Conservation (phyloP, 1,139 yeast species). For the Saccharomyces hybrid region DNA sequence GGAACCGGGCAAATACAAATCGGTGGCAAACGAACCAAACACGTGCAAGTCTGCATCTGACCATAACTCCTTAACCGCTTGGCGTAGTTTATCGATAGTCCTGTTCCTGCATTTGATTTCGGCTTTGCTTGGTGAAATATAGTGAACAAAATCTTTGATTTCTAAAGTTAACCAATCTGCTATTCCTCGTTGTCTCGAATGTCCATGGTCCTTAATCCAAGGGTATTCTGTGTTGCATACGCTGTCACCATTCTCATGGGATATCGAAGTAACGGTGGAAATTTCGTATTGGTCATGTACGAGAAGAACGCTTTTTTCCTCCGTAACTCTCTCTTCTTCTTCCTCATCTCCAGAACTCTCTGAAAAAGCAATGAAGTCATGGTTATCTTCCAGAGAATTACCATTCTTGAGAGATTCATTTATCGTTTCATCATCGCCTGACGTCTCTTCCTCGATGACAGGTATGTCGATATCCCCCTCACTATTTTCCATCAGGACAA, state of each 20-base stretch:
- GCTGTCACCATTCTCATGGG: conserved; percentile 4
- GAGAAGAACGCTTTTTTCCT: conserved; percentile 9
- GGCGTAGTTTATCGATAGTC: conserved; percentile 55
- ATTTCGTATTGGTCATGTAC: neutral
- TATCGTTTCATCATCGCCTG: conserved; percentile 4
- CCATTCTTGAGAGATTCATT: conserved; percentile 13
- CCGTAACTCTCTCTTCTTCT: conserved; percentile 16
- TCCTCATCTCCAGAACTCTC: conserved; percentile 25
- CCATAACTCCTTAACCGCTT: conserved; percentile 60
- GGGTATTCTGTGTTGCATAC: conserved; percentile 47
- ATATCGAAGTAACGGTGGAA: neutral
- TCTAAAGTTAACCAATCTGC: conserved; percentile 87
- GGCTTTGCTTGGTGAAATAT: conserved; percentile 74
- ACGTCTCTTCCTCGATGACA: conserved; percentile 7
- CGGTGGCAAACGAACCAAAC: conserved; percentile 95
- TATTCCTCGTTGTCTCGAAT: conserved; percentile 63
- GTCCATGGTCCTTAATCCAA: conserved; percentile 74
- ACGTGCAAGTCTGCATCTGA: conserved; percentile 74
- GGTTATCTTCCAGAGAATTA: conserved; percentile 36
- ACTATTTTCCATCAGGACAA: conserved; percentile 7
- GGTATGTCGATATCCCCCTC: conserved; percentile 13
- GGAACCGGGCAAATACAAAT: conserved; percentile 86
- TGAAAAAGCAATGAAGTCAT: conserved; percentile 36
- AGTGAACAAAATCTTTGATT: conserved; percentile 76
- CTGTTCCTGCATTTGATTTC: conserved; percentile 67